These are phyloP conservation scores for Dothistroma pini DNA, from an alignment of 2,329 filamentous ascomycete species.

Conservation along the genomic window DNA sequence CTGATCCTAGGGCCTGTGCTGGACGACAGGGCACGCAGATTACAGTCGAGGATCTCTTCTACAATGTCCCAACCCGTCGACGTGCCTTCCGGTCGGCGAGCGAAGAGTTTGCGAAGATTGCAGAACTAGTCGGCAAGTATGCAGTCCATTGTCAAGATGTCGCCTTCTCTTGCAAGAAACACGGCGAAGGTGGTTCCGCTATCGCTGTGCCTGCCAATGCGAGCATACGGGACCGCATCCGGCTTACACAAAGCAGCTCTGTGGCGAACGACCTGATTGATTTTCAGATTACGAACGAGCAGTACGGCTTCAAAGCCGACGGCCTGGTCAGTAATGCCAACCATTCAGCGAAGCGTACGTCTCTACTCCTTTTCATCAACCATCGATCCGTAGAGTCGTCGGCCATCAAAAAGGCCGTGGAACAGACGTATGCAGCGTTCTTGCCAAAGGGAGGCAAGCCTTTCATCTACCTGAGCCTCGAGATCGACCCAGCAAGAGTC, in stretches of 20 bases:
- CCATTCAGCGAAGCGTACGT: slow-evolving; percentile 87
- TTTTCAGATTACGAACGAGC: slow-evolving; percentile 66
- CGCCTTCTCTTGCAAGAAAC: slow-evolving; percentile 94
- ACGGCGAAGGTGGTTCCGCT: slow-evolving; percentile 79
- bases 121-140: slow-evolving; percentile 90
- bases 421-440: slow-evolving; percentile 83
- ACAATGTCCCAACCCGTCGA: slow-evolving; percentile 85
- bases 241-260: slow-evolving; percentile 78
- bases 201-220: slow-evolving; percentile 74
- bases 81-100: slow-evolving; percentile 85
- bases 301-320: slow-evolving; percentile 78
- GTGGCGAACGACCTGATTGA: slow-evolving; percentile 86
- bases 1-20: slow-evolving; percentile 82
- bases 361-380: slow-evolving; percentile 90
- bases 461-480: slow-evolving; percentile 86
- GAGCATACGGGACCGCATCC: slow-evolving; percentile 74
- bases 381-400: slow-evolving; percentile 89
- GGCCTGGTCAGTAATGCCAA: slow-evolving; percentile 91
- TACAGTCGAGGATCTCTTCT: slow-evolving; percentile 92
- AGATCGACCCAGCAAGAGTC: slow-evolving; percentile 86
- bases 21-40: slow-evolving; percentile 91
- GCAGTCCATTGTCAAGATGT: slow-evolving; percentile 89
- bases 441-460: slow-evolving; percentile 92
- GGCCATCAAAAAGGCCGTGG: slow-evolving; percentile 80
- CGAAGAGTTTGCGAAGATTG: slow-evolving; percentile 96